Evolutionary conservation across 352 stramenopile genomes (phyloP), one percentile per base, ranked within the genome.

Genomic region (Pythium graminicola): DNA sequence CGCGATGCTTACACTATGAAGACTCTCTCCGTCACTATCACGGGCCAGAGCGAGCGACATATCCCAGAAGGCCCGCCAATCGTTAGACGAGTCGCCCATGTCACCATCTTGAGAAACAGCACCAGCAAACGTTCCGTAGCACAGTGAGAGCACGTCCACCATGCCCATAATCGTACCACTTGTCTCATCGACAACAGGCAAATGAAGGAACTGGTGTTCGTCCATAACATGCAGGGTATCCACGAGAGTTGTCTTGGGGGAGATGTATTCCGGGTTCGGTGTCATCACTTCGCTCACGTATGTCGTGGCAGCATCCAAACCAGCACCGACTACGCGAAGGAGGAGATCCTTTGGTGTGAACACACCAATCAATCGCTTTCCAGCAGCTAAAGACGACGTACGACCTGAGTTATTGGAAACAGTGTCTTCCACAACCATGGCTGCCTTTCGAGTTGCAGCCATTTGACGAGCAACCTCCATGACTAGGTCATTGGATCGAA

Each of bases 261-360:
- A 78, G 16, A 97, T 92, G 14, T 86, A 87, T 65, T 99, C 95
- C 1, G 96, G 96, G 55, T 98, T 95, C 6, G 86, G 86, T 13
- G 96, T 99, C 96, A 99, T 99, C 20, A 99, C 93, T 60, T 92
- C 70, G 16, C 73, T 86, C 14, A 99, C 87, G 11, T 69, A 69
- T 43, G 93, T 98, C 49, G 72, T 79, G 17, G 92, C 74, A 19
- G 95, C 80, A 50, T 96, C 82, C 6, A 98, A 56, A 28, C 93
- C 88, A 35, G 92, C 94, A 6, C 93, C 90, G 51, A 98, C 81
- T 13, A 98, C 95, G 31, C 95, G 81, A 16, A 94, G 85, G 66
- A 99, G 84, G 60, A 99, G 69, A 73, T 99, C 96, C 69, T 99
- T 99, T 4, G 96, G 96, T 0, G 95, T 98, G 60, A 99, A 97